phyloP scores from a whole-genome alignment of 192 early-diverging fungal species.

The Pilobolus umbonatus region DNA sequence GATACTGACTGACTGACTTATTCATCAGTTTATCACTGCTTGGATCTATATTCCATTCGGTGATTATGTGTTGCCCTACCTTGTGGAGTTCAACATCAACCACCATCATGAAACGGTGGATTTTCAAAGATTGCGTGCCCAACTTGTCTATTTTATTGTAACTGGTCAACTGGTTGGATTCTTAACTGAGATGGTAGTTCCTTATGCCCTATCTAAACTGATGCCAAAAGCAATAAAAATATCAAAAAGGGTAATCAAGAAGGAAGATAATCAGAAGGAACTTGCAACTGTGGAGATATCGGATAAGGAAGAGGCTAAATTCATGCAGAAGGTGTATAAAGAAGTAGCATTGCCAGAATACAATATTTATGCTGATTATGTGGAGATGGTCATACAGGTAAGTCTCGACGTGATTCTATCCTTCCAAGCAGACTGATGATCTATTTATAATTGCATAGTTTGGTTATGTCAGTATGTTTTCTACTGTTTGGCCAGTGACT shows the following conservation, averaged over 20 bases:
- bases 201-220: conserved; percentile 54
- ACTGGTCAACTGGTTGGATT: conserved; percentile 80
- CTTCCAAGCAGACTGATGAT: background rate
- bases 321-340: conserved; percentile 50
- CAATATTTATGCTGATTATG: conserved; percentile 83
- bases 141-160: conserved; percentile 74
- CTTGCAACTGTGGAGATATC: conserved; percentile 6
- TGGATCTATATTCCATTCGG: conserved; percentile 87
- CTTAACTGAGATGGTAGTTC: conserved; percentile 69
- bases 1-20: background rate
- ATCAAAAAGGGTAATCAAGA: background rate
- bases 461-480: conserved; percentile 84
- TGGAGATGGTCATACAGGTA: conserved; percentile 89
- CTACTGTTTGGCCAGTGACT: conserved; percentile 79
- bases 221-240: conserved; percentile 25
- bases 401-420: background rate
- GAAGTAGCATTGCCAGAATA: conserved; percentile 70
- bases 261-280: conserved; percentile 4
- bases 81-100: conserved; percentile 35
- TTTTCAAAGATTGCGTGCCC: conserved; percentile 49
- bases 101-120: conserved; percentile 44
- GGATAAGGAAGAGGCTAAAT: conserved; percentile 32
- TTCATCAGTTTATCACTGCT: conserved; percentile 63
- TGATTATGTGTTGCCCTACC: conserved; percentile 53
- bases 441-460: conserved; percentile 44